Evolutionary conservation across 805 yeast genomes (phyloP), one percentile per base, ranked within the genome.

Genomic region (Ogataea allantospora): DNA sequence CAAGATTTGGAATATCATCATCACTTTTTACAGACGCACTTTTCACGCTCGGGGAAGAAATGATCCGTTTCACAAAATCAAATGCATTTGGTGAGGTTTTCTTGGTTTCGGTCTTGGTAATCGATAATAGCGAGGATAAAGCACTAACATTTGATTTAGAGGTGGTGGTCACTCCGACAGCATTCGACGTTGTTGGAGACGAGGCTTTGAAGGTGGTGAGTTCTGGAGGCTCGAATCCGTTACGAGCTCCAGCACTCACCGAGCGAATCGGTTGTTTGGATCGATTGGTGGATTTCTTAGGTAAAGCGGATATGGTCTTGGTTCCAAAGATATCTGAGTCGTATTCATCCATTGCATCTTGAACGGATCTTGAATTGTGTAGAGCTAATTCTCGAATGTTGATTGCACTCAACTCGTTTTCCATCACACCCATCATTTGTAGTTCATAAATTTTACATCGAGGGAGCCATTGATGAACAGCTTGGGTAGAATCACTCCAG

Each of bases 381-480:
- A 59, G 51, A 9, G 67, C 70, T 34, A 88, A 62, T 34, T 81
- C 72, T 12, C 79, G 80, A 8, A 89, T 74, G 7, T 79, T 75
- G 6, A 83, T 75, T 9, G 83, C 77, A 47, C 80, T 78, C 40
- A 80, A 67, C 53, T 93, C 96, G 51, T 86, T 87, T 53, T 91
- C 98, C 82, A 91, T 88, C 6, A 93, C 75, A 0, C 98, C 98
- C 95, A 91, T 91, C 97, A 93, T 93, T 58, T 93, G 98, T 13
- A 93, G 63, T 53, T 91, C 98, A 59, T 93, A 91, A 34, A 93
- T 89, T 52, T 87, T 88, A 60, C 97, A 88, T 23, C 93, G 69
- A 0, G 99, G 97, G n/a, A 83, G 74, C 97, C 98, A 91, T 48
- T 77, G 83, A 21, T 68, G 67, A 23, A 63, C 62, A 4, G 61